Evolutionary conservation across 768 basidiomycete genomes (phyloP).

Genomic region (Naganishia vishniacii): DNA sequence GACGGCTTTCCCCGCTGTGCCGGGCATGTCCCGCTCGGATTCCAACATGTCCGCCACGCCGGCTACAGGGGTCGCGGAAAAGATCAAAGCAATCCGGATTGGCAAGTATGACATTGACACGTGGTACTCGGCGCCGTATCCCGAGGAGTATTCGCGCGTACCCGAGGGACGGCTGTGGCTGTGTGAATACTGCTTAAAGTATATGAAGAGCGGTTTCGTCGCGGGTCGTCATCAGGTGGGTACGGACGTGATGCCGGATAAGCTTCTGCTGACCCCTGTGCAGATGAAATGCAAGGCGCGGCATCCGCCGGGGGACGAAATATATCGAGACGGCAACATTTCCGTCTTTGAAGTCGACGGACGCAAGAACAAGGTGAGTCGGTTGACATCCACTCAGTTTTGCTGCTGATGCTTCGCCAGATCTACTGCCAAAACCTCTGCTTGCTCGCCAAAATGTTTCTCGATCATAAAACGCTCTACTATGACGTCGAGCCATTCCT

Average conservation of each 20-base stretch:
- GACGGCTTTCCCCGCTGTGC: not conserved
- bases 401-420: constrained; percentile 48
- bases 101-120: constrained; percentile 89
- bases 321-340: constrained; percentile 79
- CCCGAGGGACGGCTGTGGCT: constrained; percentile 91
- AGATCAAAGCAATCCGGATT: constrained; percentile 80
- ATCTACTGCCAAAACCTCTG: constrained; percentile 99
- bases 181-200: constrained; percentile 96
- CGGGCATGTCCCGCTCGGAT: constrained; percentile 17
- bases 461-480: constrained; percentile 98
- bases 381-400: not conserved
- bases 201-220: constrained; percentile 89
- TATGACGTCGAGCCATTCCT: constrained; percentile 99
- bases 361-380: constrained; percentile 80
- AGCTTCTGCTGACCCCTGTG: constrained; percentile 7
- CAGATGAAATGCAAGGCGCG: constrained; percentile 91
- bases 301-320: constrained; percentile 97
- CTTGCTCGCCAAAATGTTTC: constrained; percentile 91
- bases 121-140: constrained; percentile 98
- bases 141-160: constrained; percentile 88
- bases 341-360: constrained; percentile 98
- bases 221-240: constrained; percentile 77
- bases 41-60: constrained; percentile 43
- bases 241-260: constrained; percentile 27
- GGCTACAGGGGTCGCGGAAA: constrained; percentile 51